Evolutionary conservation across 2,329 filamentous ascomycete genomes (phyloP), one percentile per base, ranked within the genome.

Genomic region (Rhynchosporium secalis): DNA sequence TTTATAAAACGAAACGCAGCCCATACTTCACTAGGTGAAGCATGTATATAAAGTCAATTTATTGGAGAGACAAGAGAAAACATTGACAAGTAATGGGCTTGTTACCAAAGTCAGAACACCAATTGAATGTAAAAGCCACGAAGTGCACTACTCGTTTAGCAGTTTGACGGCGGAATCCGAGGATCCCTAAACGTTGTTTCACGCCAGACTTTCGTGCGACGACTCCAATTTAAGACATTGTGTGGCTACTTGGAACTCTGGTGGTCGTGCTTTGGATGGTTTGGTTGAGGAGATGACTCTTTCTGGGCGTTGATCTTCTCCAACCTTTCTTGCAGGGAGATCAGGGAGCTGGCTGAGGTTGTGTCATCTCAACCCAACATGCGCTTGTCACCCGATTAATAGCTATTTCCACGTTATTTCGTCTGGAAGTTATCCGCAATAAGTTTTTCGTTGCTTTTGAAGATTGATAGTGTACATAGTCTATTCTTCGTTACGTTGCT

Each of bases 401-500:
- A 20, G 20, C 20, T 20, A 20, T 20, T 20, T 20, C 20, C 20
- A 20, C 1, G 20, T 20, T 20, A 20, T 20, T 20, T 20, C 20
- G 20, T 20, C 20, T 20, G 20, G 20, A 20, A 20, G 20, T 20
- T 20, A 20, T 20, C 20, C 20, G 20, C 20, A 20, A 20, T 20
- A 20, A 20, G 20, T 20, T 20, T 20, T 20, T 20, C 20, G 20
- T 20, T 20, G 20, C 20, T 20, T 40, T 6, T 33, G n/a, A 26
- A 36, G 36, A 52, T 40, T 40, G 7, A 40, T 54, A 9, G n/a
- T 13, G 29, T 13, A 38, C 3, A 51, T 28, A 20, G 6, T 54
- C 33, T 41, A 41, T 54, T 10, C 38, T 9, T n/a, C 49, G 38
- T 41, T 54, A 40, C 38, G 38, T 51, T 61, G 56, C 33, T 60